Percentiles rank a stretch among this genome's conserved stretches.
Evolutionary conservation across 1,139 yeast genomes (phyloP).

Genomic region (Lodderomyces margitis): DNA sequence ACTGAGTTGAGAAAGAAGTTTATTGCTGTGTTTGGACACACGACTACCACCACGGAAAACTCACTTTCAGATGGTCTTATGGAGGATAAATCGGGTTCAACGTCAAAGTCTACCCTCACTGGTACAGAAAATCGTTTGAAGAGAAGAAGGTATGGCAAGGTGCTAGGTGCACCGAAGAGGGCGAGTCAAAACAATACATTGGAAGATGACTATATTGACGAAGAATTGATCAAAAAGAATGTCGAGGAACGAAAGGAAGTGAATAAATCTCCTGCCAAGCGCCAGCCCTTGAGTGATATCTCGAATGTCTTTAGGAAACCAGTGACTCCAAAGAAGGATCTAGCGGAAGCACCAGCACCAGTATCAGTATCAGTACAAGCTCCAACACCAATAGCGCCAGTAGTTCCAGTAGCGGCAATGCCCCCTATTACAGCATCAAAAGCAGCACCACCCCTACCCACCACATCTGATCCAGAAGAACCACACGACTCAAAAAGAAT

Average conservation of each 20-base stretch:
- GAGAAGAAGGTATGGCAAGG: constrained; percentile 36
- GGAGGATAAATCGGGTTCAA: constrained; percentile 10
- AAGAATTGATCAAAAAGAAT: constrained; percentile 25
- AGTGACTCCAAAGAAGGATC: constrained; percentile 1
- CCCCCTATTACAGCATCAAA: constrained; percentile 2
- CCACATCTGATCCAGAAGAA: constrained; percentile 18
- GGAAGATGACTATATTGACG: constrained; percentile 18
- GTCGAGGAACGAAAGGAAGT: constrained; percentile 19
- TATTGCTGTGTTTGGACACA: constrained; percentile 32
- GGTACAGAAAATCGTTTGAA: constrained; percentile 13
- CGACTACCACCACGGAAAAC: constrained; percentile 5
- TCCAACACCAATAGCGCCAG: neutral
- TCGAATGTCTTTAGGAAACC: constrained; percentile 19
- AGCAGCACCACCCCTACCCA: constrained; percentile 4
- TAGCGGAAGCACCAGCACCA: neutral
- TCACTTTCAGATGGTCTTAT: constrained; percentile 11
- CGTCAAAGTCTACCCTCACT: constrained; percentile 8
- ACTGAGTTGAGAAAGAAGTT: constrained; percentile 27
- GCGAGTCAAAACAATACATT: constrained; percentile 18
- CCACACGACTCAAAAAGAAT: too few species aligned
- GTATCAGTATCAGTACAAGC: too few species aligned
- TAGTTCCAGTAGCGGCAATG: neutral
- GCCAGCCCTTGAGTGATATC: constrained; percentile 17
- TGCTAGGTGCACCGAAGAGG: constrained; percentile 42
- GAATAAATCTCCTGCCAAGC: neutral